Evolutionary conservation across 257 asterid genomes (phyloP).

Genomic region (Petunia secreta): DNA sequence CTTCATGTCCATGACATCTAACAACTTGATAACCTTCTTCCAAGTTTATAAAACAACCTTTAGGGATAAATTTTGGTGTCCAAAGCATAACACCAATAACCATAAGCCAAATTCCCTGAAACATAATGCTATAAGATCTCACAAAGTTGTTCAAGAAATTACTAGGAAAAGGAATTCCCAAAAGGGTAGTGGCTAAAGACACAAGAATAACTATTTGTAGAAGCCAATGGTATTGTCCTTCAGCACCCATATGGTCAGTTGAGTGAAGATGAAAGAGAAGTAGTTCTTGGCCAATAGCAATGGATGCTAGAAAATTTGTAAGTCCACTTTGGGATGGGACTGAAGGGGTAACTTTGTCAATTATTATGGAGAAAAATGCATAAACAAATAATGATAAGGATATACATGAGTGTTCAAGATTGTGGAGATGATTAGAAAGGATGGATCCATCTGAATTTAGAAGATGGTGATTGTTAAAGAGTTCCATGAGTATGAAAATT

Average conservation of each 20-base stretch:
- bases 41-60: conserved; percentile 53
- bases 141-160: conserved; percentile 48
- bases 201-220: conserved; percentile 39
- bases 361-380: conserved; percentile 50
- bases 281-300: conserved; percentile 68
- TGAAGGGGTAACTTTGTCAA: conserved; percentile 44
- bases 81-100: conserved; percentile 73
- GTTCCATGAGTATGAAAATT: conserved; percentile 52
- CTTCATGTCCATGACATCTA: conserved; percentile 50
- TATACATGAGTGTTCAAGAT: conserved; percentile 79
- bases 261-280: conserved; percentile 79
- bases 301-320: conserved; percentile 52
- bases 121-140: conserved; percentile 40
- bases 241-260: conserved; percentile 74
- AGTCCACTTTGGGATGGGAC: conserved; percentile 49
- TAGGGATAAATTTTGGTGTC: conserved; percentile 59
- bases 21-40: conserved; percentile 51
- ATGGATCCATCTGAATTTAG: conserved; percentile 51
- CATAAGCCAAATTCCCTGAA: conserved; percentile 72
- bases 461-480: conserved; percentile 58
- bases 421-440: conserved; percentile 57
- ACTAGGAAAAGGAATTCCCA: conserved; percentile 42
- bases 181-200: conserved; percentile 48
- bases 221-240: conserved; percentile 53
- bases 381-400: conserved; percentile 62